phyloP scores from a whole-genome alignment of 805 yeast genomes.

The Metschnikowia matae region DNA sequence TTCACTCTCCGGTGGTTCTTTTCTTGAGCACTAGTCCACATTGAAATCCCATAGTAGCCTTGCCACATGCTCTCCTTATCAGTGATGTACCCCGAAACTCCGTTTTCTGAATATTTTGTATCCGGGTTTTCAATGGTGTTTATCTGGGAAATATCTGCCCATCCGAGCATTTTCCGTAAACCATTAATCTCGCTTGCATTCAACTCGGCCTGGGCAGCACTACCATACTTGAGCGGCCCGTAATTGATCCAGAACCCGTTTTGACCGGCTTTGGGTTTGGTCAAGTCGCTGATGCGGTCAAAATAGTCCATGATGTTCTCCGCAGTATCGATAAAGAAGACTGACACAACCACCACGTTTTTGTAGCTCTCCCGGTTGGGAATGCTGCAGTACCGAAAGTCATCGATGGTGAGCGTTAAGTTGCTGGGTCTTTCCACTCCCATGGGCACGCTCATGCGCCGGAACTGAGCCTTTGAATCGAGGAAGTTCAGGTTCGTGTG shows the following conservation, averaged over 20 bases:
- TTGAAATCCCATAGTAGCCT: slow-evolving; percentile 66
- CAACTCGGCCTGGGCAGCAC: slow-evolving; percentile 73
- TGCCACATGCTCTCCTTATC: slow-evolving; percentile 68
- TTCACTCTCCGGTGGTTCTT: slow-evolving; percentile 18
- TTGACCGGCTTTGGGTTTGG: slow-evolving; percentile 26
- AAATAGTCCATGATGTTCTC: slow-evolving; percentile 77
- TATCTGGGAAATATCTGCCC: slow-evolving; percentile 39
- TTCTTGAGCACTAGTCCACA: slow-evolving; percentile 46
- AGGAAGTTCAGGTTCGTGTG: slow-evolving; percentile 69
- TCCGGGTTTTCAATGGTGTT: slow-evolving; percentile 13
- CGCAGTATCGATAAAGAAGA: slow-evolving; percentile 89
- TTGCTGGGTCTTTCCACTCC: slow-evolving; percentile 40
- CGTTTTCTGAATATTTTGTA: slow-evolving; percentile 5
- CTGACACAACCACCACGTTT: slow-evolving; percentile 56
- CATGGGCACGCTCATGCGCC: slow-evolving; percentile 35
- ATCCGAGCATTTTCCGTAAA: slow-evolving; percentile 58
- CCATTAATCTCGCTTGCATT: slow-evolving; percentile 61
- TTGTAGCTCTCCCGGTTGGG: slow-evolving; percentile 29
- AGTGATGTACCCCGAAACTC: slow-evolving; percentile 58
- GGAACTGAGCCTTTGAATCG: slow-evolving; percentile 44
- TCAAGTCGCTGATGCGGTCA: slow-evolving; percentile 52
- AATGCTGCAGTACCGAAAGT: slow-evolving; percentile 55
- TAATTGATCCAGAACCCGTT: slow-evolving; percentile 79
- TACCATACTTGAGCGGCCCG: slow-evolving; percentile 92
- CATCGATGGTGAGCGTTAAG: slow-evolving; percentile 50